Percentiles rank a stretch among this genome's conserved stretches.
These are phyloP conservation scores for Cutaneotrichosporon sp. DNA, from an alignment of 1,284 basidiomycete species.

Conservation along the genomic window DNA sequence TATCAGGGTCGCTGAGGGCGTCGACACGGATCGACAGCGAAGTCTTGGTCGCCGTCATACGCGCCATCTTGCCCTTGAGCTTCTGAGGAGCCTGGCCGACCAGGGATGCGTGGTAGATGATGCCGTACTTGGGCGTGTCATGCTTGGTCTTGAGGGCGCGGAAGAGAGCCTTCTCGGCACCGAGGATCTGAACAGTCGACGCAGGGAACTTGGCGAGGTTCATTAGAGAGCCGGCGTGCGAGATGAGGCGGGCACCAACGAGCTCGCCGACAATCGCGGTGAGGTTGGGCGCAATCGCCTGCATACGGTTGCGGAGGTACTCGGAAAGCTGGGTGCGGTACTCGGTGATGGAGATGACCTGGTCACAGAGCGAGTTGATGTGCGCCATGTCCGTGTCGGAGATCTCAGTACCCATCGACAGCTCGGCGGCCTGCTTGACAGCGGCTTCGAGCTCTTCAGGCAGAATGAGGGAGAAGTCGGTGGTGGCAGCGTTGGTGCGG, in stretches of 20 bases:
- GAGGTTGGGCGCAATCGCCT: constrained; percentile 87
- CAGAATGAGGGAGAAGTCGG: constrained; percentile 80
- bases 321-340: constrained; percentile 91
- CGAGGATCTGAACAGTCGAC: constrained; percentile 95
- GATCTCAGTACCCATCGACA: constrained; percentile 99
- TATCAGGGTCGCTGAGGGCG: constrained; percentile 86
- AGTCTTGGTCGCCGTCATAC: constrained; percentile 98
- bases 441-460: constrained; percentile 92
- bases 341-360: constrained; percentile 90
- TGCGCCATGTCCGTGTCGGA: constrained; percentile 91
- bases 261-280: constrained; percentile 95
- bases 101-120: constrained; percentile 94
- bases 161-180: constrained; percentile 98
- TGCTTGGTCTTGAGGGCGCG: constrained; percentile 98
- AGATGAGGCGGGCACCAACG: constrained; percentile 91
- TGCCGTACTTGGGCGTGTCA: constrained; percentile 96
- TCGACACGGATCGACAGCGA: constrained; percentile 95
- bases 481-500: constrained; percentile 84
- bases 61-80: constrained; percentile 99
- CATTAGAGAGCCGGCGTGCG: constrained; percentile 91
- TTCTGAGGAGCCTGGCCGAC: constrained; percentile 97
- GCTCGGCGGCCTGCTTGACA: constrained; percentile 85
- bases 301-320: constrained; percentile 96
- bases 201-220: constrained; percentile 95
- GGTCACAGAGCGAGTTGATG: constrained; percentile 92